Evolutionary conservation across 2,329 filamentous ascomycete species (phyloP).

Genomic region (Aaosphaeria arxii): DNA sequence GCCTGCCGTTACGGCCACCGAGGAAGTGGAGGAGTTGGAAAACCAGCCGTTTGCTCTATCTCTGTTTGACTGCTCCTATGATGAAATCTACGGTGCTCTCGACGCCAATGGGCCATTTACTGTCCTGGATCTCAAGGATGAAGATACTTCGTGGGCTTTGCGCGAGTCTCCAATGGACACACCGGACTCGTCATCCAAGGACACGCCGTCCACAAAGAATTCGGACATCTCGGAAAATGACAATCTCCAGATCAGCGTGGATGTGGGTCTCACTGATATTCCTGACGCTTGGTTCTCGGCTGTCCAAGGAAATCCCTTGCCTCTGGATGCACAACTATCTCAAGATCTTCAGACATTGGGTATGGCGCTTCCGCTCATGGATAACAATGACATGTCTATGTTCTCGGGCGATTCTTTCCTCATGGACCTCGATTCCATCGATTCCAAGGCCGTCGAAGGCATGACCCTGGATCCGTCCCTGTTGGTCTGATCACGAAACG

Average conservation of each 20-base stretch:
- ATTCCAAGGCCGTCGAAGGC: slow-evolving; percentile 27
- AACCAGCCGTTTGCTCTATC: slow-evolving; percentile 19
- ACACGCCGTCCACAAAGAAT: slow-evolving; percentile 34
- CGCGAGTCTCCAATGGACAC: slow-evolving; percentile 33
- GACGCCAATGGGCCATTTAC: slow-evolving; percentile 31
- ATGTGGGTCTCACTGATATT: slow-evolving; percentile 32
- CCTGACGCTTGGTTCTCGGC: slow-evolving; percentile 29
- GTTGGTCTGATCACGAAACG: slow-evolving; percentile 1
- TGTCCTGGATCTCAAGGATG: slow-evolving; percentile 32
- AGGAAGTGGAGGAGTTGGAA: slow-evolving; percentile 19
- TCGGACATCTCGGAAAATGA: slow-evolving; percentile 45
- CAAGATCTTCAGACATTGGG: slow-evolving; percentile 30
- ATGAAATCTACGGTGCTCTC: slow-evolving; percentile 30
- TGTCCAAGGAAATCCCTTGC: slow-evolving; percentile 23
- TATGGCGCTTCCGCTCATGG: slow-evolving; percentile 29
- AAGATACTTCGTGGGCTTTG: slow-evolving; percentile 30
- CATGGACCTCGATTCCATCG: slow-evolving; percentile 33
- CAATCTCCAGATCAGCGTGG: slow-evolving; percentile 38
- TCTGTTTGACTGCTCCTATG: slow-evolving; percentile 30
- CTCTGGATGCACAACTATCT: slow-evolving; percentile 28
- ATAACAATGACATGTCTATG: slow-evolving; percentile 33
- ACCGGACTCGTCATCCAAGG: slow-evolving; percentile 35
- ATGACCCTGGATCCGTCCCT: slow-evolving; percentile 18
- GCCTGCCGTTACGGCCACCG: slow-evolving; percentile 12
- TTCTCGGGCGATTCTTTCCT: slow-evolving; percentile 25